Evolutionary conservation across 768 basidiomycete genomes (phyloP), one percentile per base, ranked within the genome.

Genomic region (Porpolomopsis calyptriformis): DNA sequence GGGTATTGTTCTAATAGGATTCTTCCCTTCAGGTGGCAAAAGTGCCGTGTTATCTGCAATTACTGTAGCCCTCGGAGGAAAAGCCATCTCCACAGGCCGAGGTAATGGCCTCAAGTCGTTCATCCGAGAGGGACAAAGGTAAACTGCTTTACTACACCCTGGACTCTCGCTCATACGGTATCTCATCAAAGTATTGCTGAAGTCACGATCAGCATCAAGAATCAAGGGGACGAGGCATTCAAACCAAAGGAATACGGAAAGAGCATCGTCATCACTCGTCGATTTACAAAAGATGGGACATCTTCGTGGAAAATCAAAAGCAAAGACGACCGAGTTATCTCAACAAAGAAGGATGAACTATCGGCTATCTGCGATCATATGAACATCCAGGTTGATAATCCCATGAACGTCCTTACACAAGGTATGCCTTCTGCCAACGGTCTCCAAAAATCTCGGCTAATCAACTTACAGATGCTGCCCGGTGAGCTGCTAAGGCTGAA

Each of bases 341-440:
- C 81, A 26, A 80, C 69, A 11, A 91, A 87, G 67, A 78, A 80
- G 53, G 82, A 89, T 8, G 92, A 97, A 57, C 63, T 99, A 9
- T 74, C 85, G 14, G 77, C 82, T 1, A 97, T 99, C 41, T 85
- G 85, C 55, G 89, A 94, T 58, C 85, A 91, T 52, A 94, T 96
- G 84, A 91, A 91, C 55, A 88, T 99, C 46, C 91, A 94, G 59
- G 88, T 96, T 49, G 91, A 96, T 59, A 93, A 93, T 57, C 94
- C 93, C 1, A 80, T 97, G 79, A 97, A 89, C 50, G 83, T 99
- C 20, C 72, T 94, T 36, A 92, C 88, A 1, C 89, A 91, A 72
- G 87, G 84, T 74, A 51, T 20, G 56, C 49, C 7, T 41, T 19
- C 24, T 7, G 20, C 9, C 25, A 27, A 31, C 2, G 19, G 39